Percentiles rank a stretch among this genome's conserved stretches.
Conservation (phyloP, 2,329 filamentous ascomycete genomes). For the Neurospora sp. region DNA sequence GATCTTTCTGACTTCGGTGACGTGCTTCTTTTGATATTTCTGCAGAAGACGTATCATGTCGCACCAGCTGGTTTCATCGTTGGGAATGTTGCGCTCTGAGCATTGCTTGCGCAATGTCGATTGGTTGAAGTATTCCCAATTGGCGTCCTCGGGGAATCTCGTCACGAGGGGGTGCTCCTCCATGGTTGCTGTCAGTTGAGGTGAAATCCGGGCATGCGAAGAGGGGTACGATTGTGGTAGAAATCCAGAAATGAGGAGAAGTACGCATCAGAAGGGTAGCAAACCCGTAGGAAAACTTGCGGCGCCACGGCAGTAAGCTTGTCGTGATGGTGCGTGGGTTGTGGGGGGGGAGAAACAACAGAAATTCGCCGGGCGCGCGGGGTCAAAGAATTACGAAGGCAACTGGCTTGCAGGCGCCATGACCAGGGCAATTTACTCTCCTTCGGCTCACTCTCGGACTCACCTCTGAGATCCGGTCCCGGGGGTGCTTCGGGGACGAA, state of each 20-base stretch:
- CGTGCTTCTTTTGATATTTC: neutral
- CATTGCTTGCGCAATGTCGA: neutral
- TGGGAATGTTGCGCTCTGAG: neutral
- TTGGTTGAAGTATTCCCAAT: neutral
- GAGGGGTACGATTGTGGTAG: neutral
- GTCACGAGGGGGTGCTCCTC: neutral
- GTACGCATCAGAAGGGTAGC: rapidly evolving
- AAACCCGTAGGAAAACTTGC: too few relatives aligned
- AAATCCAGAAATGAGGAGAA: neutral
- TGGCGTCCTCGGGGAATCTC: neutral
- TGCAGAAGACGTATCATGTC: neutral
- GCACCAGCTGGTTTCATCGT: rapidly evolving
- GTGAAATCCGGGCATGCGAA: neutral
- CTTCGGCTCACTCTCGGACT: too few relatives aligned
- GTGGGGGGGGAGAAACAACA: too few relatives aligned
- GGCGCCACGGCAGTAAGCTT: too few relatives aligned
- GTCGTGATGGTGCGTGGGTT: too few relatives aligned
- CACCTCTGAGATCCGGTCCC: neutral
- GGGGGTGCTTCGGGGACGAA: neutral
- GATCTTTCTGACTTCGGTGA: neutral
- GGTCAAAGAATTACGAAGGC: too few relatives aligned
- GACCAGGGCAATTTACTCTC: too few relatives aligned
- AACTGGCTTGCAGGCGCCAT: too few relatives aligned
- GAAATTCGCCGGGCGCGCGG: too few relatives aligned
- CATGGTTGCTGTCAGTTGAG: rapidly evolving